Evolutionary conservation across 805 yeast genomes (phyloP).

Genomic region (Nakazawaea anatomiae): DNA sequence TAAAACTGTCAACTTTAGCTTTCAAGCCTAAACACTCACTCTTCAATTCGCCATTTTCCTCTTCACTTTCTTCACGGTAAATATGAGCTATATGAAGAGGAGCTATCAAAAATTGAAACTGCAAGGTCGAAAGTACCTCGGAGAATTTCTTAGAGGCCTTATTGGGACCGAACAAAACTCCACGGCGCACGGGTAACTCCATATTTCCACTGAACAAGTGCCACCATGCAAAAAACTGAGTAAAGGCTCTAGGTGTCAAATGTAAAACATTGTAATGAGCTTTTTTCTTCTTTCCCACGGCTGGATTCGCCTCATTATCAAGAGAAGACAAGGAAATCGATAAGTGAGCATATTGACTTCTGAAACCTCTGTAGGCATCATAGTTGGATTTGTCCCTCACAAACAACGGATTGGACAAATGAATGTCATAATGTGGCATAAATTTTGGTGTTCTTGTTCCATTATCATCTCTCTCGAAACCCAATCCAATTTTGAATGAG

Average conservation of each 20-base stretch:
- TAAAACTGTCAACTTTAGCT: slow-evolving; percentile 47
- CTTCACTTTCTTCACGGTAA: slow-evolving; percentile 42
- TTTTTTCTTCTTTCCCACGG: background rate
- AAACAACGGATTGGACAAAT: slow-evolving; percentile 48
- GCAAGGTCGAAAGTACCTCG: slow-evolving; percentile 66
- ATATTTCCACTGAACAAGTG: slow-evolving; percentile 69
- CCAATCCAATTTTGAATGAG: slow-evolving; percentile 49
- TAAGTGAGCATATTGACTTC: slow-evolving; percentile 79
- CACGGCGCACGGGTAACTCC: slow-evolving; percentile 74
- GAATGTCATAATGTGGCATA: slow-evolving; percentile 55
- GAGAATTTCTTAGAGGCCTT: slow-evolving; percentile 64
- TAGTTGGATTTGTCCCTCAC: slow-evolving; percentile 43
- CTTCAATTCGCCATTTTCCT: slow-evolving; percentile 32
- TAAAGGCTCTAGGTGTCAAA: slow-evolving; percentile 62
- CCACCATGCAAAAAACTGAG: slow-evolving; percentile 84
- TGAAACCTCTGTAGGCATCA: slow-evolving; percentile 76
- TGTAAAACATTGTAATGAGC: slow-evolving; percentile 65
- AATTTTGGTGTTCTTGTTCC: slow-evolving; percentile 38
- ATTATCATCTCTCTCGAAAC: slow-evolving; percentile 41
- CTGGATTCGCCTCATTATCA: slow-evolving; percentile 12
- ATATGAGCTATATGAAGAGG: slow-evolving; percentile 75
- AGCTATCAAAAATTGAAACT: slow-evolving; percentile 66
- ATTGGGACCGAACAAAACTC: slow-evolving; percentile 57
- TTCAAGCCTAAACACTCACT: slow-evolving; percentile 67
- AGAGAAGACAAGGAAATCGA: slow-evolving; percentile 50